Evolutionary conservation across 1,284 basidiomycete species (phyloP), one percentile per base, ranked within the genome.

Genomic region (Baeospora myosura): DNA sequence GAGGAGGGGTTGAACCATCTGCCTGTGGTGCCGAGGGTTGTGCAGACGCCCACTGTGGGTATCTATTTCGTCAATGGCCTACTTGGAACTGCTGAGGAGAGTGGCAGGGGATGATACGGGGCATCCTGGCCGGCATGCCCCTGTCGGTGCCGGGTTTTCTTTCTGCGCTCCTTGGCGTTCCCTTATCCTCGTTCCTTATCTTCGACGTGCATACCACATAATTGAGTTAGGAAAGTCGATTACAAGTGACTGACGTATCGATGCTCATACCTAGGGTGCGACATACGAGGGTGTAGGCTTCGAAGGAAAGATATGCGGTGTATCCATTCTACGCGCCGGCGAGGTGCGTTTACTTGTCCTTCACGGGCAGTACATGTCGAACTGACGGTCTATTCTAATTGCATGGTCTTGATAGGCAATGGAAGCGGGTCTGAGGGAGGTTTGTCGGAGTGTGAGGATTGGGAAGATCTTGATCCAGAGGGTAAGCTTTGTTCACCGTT

Each of bases 1-100:
- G 84, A 88, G 59, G 85, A 86, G 69, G 89, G 94, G n/a, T 68
- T 98, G 45, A 98, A 98, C 64, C 92, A 98, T 63, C 72, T 98
- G 5, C 95, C 95, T 1, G 92, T 97, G 21, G 65, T 93, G 11
- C 78, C 86, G 28, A 88, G 89, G 68, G 83, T 78, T 3, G 78
- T 90, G 16, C 71, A 80, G 58, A 90, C 88, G 0, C 87, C 87
- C 2, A 90, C 86, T 16, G 86, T 76, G 52, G 61, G 67, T 62
- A 17, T 17, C 18, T n/a, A n/a, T n/a, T n/a, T n/a, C 8, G n/a
- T 28, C 26, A 8, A 8, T n/a, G 8, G n/a, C 26, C n/a, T 28
- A 8, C 26, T 8, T 8, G 26, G 26, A 28, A n/a, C n/a, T n/a
- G n/a, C n/a, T n/a, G n/a, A n/a, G n/a, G n/a, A n/a, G n/a, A n/a